Evolutionary conservation across 2,329 filamentous ascomycete genomes (phyloP).

Genomic region (Zelopaecilomyces penicillatus): DNA sequence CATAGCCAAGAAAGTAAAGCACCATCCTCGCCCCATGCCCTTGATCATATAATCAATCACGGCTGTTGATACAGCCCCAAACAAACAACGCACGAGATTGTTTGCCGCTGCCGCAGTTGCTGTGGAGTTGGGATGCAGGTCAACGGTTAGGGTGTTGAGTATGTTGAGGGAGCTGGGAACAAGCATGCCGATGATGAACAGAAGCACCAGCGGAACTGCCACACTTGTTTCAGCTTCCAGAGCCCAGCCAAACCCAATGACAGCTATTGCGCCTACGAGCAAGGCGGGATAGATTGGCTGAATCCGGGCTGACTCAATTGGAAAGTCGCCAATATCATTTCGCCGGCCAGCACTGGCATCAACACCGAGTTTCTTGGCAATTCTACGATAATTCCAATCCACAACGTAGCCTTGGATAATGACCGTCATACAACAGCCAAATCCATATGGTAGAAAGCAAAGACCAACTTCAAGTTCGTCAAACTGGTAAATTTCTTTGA

Average conservation of each 20-base stretch:
- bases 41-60: constrained; percentile 51
- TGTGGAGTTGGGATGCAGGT: constrained; percentile 51
- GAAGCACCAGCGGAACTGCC: constrained; percentile 45
- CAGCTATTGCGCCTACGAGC: constrained; percentile 41
- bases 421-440: constrained; percentile 40
- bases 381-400: constrained; percentile 63
- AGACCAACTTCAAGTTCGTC: constrained; percentile 44
- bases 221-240: constrained; percentile 42
- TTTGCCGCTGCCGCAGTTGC: constrained; percentile 57
- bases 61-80: constrained; percentile 51
- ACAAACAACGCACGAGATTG: constrained; percentile 53
- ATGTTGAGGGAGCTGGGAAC: constrained; percentile 56
- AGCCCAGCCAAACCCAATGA: constrained; percentile 51
- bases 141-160: constrained; percentile 55
- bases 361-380: constrained; percentile 53
- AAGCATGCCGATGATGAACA: constrained; percentile 48
- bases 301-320: constrained; percentile 47
- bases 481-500: constrained; percentile 43
- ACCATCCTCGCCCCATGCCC: constrained; percentile 52
- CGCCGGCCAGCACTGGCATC: constrained; percentile 51
- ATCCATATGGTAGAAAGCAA: constrained; percentile 46
- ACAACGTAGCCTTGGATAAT: constrained; percentile 48
- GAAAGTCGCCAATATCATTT: constrained; percentile 42
- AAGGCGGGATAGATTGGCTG: constrained; percentile 48
- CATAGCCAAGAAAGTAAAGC: constrained; percentile 50